A percentile compares a stretch with the other conserved stretches of the same genome.
phyloP scores from a whole-genome alignment of 805 yeast species.

The Yamadazyma sp. region DNA sequence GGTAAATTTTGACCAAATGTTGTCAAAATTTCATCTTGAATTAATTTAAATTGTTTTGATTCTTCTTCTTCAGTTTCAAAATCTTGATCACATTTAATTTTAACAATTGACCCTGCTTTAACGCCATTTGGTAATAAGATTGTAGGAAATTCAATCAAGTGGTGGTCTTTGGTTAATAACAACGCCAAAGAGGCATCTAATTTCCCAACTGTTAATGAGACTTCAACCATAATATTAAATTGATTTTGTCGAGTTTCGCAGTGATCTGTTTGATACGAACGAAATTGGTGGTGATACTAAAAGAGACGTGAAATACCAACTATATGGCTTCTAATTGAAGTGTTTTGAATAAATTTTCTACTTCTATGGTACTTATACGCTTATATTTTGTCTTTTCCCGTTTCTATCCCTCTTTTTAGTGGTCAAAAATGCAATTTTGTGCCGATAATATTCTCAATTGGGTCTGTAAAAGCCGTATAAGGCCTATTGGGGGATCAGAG shows the following conservation, averaged over 20 bases:
- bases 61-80: constrained; percentile 61
- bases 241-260: constrained; percentile 7
- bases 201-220: constrained; percentile 91
- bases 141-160: constrained; percentile 95
- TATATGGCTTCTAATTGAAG: no score
- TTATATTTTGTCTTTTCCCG: neutral
- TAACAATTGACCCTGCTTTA: constrained; percentile 87
- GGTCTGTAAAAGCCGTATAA: no score
- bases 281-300: no score
- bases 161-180: constrained; percentile 86
- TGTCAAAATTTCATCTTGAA: constrained; percentile 71
- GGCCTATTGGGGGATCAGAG: no score
- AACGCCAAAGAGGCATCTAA: constrained; percentile 93
- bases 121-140: constrained; percentile 86
- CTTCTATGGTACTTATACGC: neutral
- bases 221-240: constrained; percentile 87
- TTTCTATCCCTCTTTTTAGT: no score
- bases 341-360: no score
- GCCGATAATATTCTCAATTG: no score
- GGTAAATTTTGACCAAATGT: constrained; percentile 77
- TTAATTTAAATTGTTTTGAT: constrained; percentile 50
- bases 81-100: constrained; percentile 80
- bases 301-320: no score
- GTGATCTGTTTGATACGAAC: no score
- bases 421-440: no score